A percentile compares a stretch with the other conserved stretches of the same genome.
phyloP scores from a whole-genome alignment of 129 eudicot species.

The Artemisia annua region DNA sequence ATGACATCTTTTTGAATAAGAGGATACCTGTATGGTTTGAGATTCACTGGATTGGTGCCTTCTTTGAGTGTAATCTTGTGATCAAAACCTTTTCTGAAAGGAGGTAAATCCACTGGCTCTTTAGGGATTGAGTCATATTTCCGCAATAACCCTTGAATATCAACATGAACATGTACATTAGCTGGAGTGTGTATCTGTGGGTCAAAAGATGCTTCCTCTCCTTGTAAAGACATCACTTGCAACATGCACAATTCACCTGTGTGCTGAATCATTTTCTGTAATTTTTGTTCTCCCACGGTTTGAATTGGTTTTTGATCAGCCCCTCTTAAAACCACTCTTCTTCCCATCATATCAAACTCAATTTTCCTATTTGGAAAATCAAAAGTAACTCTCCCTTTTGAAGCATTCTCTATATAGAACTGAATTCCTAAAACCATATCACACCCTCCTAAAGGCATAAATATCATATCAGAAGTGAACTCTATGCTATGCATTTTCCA shows the following conservation, averaged over 20 bases:
- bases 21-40: not conserved
- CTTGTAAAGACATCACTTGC: not conserved
- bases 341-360: not conserved
- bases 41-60: not conserved
- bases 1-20: conserved; percentile 1
- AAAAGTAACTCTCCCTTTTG: no score
- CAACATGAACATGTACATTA: not conserved
- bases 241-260: not conserved
- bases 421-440: not conserved
- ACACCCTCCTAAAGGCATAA: conserved; percentile 1
- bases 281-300: not conserved
- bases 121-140: not conserved
- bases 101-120: not conserved
- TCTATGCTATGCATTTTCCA: conserved; percentile 4
- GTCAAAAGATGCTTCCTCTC: conserved; percentile 5
- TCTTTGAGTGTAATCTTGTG: not conserved
- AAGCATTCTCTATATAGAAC: no score
- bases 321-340: not conserved
- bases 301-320: not conserved
- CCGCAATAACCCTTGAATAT: not conserved
- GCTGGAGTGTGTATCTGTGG: not conserved
- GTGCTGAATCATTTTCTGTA: not conserved
- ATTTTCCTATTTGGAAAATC: no score
- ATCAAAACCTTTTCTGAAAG: not conserved
- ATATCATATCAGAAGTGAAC: not conserved